phyloP scores from a whole-genome alignment of 441 rosid species.

The Erodium trifolium region DNA sequence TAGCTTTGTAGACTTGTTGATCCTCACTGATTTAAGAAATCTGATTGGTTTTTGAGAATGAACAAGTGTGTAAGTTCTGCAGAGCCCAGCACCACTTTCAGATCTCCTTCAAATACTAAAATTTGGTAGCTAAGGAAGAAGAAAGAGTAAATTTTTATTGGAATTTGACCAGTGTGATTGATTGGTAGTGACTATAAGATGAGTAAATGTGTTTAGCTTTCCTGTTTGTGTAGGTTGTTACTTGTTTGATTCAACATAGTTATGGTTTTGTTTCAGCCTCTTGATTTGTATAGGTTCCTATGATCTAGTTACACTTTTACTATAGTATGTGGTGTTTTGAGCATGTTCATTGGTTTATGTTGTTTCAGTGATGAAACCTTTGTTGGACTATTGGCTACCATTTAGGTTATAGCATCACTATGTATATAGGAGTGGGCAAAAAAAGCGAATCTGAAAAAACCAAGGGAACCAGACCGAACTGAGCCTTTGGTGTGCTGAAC shows the following conservation, averaged over 20 bases:
- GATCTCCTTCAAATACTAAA: too few species aligned
- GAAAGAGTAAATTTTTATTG: too few species aligned
- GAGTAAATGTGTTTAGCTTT: not conserved
- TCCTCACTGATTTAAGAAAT: not conserved
- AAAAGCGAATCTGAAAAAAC: too few species aligned
- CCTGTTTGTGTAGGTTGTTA: not conserved
- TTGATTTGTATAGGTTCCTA: not conserved
- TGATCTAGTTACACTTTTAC: not conserved
- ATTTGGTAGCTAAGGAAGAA: too few species aligned
- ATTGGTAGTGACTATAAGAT: not conserved
- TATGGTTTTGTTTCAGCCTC: not conserved
- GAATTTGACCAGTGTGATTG: too few species aligned
- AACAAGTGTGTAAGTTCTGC: not conserved
- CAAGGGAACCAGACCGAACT: too few species aligned
- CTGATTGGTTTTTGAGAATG: not conserved
- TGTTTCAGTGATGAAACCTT: not conserved
- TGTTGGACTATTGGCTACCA: not conserved
- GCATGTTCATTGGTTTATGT: not conserved
- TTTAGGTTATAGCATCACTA: too few species aligned
- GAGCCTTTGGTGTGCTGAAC: too few species aligned
- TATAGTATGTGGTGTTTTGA: not conserved
- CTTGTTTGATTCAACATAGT: not conserved
- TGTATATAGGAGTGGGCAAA: too few species aligned
- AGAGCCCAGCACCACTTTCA: too few species aligned
- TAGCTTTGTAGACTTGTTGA: not conserved